Conservation (phyloP, 2,329 filamentous ascomycete species). For the Alternaria postmessia region DNA sequence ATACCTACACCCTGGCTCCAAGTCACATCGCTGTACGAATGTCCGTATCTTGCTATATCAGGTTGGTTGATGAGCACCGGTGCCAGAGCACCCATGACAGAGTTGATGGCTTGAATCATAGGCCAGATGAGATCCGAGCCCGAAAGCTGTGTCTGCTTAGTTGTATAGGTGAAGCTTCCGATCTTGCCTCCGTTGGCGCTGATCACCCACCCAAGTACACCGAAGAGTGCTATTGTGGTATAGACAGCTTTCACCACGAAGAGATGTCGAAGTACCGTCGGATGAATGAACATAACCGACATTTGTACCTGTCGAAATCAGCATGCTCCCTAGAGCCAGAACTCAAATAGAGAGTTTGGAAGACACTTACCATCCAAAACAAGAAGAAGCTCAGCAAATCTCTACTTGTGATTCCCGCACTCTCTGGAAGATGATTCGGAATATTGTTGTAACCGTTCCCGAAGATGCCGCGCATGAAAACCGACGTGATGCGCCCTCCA, state of each 20-base stretch:
- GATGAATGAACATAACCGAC: slow-evolving; percentile 39
- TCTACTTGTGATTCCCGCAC: slow-evolving; percentile 50
- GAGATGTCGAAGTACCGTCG: slow-evolving; percentile 31
- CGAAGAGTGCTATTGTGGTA: slow-evolving; percentile 24
- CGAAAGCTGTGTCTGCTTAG: slow-evolving; percentile 23
- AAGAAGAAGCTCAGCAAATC: slow-evolving; percentile 28
- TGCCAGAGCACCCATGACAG: slow-evolving; percentile 30
- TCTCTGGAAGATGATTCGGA: slow-evolving; percentile 56
- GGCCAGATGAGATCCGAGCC: slow-evolving; percentile 29
- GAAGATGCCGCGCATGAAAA: slow-evolving; percentile 31
- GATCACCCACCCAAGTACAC: slow-evolving; percentile 28
- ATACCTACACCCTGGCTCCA: slow-evolving; percentile 33
- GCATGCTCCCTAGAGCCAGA: neutral
- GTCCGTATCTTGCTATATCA: slow-evolving; percentile 34
- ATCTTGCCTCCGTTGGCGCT: slow-evolving; percentile 35
- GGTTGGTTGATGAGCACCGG: slow-evolving; percentile 31
- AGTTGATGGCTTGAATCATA: slow-evolving; percentile 18
- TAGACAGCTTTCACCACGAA: slow-evolving; percentile 31
- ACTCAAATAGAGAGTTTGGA: neutral
- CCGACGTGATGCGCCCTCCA: slow-evolving; percentile 28
- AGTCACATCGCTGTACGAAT: slow-evolving; percentile 25
- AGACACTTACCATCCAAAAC: slow-evolving; percentile 27
- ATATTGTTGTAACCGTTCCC: slow-evolving; percentile 41
- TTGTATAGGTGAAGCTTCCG: slow-evolving; percentile 29
- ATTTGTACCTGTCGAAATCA: slow-evolving; percentile 26